Evolutionary conservation across 2,329 filamentous ascomycete genomes (phyloP).

Genomic region (Ophiosphaerella narmari): DNA sequence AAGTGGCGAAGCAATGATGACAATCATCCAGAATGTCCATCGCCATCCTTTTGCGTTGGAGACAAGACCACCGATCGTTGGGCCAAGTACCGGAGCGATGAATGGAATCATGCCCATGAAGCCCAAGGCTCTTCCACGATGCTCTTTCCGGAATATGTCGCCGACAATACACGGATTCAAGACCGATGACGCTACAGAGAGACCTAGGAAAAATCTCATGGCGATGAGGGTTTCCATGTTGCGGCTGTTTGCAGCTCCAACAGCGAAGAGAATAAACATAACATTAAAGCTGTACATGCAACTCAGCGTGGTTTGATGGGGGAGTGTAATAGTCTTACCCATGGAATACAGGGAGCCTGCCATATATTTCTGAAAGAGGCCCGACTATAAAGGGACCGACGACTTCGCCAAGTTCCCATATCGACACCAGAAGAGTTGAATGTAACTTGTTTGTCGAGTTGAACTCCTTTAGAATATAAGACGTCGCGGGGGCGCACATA

Average conservation of each 20-base stretch:
- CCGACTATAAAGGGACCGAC: constrained; percentile 25
- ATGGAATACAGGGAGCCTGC: constrained; percentile 22
- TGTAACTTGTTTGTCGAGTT: constrained; percentile 12
- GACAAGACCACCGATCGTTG: constrained; percentile 58
- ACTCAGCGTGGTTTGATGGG: too few relatives aligned
- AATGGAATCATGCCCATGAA: constrained; percentile 60
- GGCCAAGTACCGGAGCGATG: constrained; percentile 60
- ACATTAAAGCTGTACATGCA: constrained; percentile 33
- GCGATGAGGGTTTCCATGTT: constrained; percentile 44
- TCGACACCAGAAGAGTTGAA: constrained; percentile 25
- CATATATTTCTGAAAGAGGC: constrained; percentile 26
- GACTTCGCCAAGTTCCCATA: constrained; percentile 33
- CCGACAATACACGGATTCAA: constrained; percentile 65
- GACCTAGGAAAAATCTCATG: constrained; percentile 47
- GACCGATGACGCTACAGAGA: constrained; percentile 55
- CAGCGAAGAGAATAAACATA: constrained; percentile 48
- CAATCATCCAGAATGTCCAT: constrained; percentile 55
- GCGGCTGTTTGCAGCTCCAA: constrained; percentile 43
- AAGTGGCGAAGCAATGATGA: constrained; percentile 51
- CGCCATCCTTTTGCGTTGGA: constrained; percentile 60
- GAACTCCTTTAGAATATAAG: constrained; percentile 25
- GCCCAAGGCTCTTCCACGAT: constrained; percentile 62
- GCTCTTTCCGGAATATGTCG: constrained; percentile 62
- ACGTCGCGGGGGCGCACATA: constrained; percentile 31
- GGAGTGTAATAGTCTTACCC: too few relatives aligned